Conservation (phyloP, 352 stramenopile species). For the Phytophthora syringae region DNA sequence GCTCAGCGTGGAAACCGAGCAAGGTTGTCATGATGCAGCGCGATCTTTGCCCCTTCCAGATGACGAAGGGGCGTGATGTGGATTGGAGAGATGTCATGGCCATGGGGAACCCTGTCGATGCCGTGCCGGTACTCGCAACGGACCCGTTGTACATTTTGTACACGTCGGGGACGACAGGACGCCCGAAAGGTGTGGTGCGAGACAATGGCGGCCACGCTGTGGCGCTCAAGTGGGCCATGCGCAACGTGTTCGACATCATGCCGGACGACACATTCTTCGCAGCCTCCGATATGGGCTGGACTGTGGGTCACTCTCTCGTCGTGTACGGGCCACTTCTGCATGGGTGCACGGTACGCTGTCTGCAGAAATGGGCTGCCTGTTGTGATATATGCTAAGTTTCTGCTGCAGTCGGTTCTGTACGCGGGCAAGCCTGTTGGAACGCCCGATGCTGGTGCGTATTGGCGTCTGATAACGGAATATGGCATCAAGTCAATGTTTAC, state of each 20-base stretch:
- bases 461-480: constrained; percentile 87
- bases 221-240: constrained; percentile 90
- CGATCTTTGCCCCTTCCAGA: constrained; percentile 50
- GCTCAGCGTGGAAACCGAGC: constrained; percentile 60
- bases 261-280: constrained; percentile 86
- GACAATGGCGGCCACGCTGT: constrained; percentile 82
- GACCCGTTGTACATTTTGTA: constrained; percentile 87
- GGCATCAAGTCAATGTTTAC: constrained; percentile 90
- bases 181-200: constrained; percentile 81
- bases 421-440: constrained; percentile 91
- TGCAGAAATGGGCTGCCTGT: not conserved
- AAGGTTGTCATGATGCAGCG: constrained; percentile 82
- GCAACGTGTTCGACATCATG: constrained; percentile 75
- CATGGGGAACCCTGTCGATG: constrained; percentile 41
- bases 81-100: constrained; percentile 65
- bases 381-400: constrained; percentile 1
- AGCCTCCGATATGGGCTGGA: constrained; percentile 91
- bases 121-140: constrained; percentile 55
- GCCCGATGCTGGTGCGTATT: constrained; percentile 87
- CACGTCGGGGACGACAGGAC: constrained; percentile 75
- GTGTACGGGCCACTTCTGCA: constrained; percentile 90
- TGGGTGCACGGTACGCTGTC: constrained; percentile 66
- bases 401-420: constrained; percentile 82
- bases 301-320: constrained; percentile 89
- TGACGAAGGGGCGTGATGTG: constrained; percentile 51